Conservation (phyloP, 441 rosid genomes). For the Theobroma grandiflorum region DNA sequence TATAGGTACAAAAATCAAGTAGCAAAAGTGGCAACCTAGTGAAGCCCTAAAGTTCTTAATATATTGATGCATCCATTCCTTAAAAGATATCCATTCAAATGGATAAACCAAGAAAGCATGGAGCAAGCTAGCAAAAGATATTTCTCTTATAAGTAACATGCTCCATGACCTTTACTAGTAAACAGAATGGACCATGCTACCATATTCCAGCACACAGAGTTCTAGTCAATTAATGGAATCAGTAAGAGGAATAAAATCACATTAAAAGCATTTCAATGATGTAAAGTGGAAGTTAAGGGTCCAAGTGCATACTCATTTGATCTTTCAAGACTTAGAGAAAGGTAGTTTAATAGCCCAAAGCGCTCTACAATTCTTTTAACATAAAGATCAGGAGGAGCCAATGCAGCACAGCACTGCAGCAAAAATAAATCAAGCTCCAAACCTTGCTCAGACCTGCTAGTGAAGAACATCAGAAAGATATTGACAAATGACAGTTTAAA, state of each 20-base stretch:
- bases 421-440: conserved; percentile 97
- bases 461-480: conserved; percentile 35
- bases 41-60: not conserved
- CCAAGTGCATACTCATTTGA: conserved; percentile 71
- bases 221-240: not conserved
- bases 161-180: not conserved
- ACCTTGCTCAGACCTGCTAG: conserved; percentile 93
- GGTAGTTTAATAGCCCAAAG: conserved; percentile 81
- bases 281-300: conserved; percentile 2
- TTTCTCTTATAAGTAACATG: not conserved
- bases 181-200: too few relatives aligned
- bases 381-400: conserved; percentile 92
- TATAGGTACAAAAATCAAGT: not conserved
- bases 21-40: not conserved
- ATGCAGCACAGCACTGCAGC: conserved; percentile 97
- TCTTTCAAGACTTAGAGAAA: conserved; percentile 57
- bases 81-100: conserved; percentile 3
- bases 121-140: conserved; percentile 10
- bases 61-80: not conserved
- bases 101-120: not conserved
- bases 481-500: not conserved
- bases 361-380: conserved; percentile 77
- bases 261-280: conserved; percentile 1
- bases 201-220: not conserved
- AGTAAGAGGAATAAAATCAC: not conserved